phyloP scores from a whole-genome alignment of 106 monocot genomes.

The Apostasia ramifera region DNA sequence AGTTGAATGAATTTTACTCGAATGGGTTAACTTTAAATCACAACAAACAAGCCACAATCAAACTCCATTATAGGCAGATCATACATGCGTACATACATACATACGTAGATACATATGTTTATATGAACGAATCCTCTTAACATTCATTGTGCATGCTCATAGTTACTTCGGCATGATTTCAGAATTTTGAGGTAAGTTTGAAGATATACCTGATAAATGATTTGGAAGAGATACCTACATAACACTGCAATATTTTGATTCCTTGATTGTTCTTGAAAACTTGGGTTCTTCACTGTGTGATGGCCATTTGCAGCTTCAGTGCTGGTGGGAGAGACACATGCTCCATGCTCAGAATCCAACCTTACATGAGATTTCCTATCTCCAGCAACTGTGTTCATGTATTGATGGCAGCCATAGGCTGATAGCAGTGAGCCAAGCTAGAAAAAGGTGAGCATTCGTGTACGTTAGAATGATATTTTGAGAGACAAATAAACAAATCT shows the following conservation, averaged over 20 bases:
- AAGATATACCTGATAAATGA: conserved; percentile 77
- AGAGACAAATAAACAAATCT: too few species aligned
- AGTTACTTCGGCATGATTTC: too few species aligned
- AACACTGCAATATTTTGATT: conserved; percentile 48
- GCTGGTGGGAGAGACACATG: conserved; percentile 24
- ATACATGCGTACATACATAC: too few species aligned
- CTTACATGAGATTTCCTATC: conserved; percentile 12
- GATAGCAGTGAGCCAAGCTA: conserved; percentile 77
- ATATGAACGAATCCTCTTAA: too few species aligned
- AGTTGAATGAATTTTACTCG: too few species aligned
- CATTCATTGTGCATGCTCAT: too few species aligned
- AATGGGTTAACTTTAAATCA: too few species aligned
- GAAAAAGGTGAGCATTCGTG: not conserved
- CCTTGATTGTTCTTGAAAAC: conserved; percentile 10
- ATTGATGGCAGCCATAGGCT: conserved; percentile 58
- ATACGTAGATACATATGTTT: too few species aligned
- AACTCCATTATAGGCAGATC: too few species aligned
- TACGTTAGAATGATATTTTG: too few species aligned
- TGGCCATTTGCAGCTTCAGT: conserved; percentile 12
- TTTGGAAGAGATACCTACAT: conserved; percentile 75
- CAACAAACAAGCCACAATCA: too few species aligned
- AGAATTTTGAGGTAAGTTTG: too few species aligned
- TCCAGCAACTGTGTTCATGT: conserved; percentile 22
- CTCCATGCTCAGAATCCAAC: conserved; percentile 44
- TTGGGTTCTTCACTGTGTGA: conserved; percentile 13